These are phyloP conservation scores for Leccinum variicolor DNA, from an alignment of 768 basidiomycete species.

Conservation along the genomic window DNA sequence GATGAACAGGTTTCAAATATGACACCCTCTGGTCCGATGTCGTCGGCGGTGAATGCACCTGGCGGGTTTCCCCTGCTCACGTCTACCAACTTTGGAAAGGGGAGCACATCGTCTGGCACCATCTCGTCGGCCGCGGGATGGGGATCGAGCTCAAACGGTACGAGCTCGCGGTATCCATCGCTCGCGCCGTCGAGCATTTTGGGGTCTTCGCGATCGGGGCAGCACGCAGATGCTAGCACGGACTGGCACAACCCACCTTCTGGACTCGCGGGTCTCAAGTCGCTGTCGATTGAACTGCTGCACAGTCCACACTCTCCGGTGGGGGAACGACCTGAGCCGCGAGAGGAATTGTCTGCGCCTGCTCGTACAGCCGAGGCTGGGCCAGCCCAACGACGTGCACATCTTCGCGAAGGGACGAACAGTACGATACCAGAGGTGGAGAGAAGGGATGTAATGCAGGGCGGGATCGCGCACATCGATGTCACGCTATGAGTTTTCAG, in stretches of 20 bases:
- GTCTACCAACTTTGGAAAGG: constrained; percentile 27
- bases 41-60: constrained; percentile 4
- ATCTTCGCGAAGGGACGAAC: constrained; percentile 16
- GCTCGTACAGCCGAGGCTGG: background rate
- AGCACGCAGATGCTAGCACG: constrained; percentile 9
- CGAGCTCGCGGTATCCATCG: constrained; percentile 28
- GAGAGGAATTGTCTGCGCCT: background rate
- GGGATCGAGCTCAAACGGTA: constrained; percentile 15
- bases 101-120: constrained; percentile 14
- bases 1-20: constrained; percentile 10
- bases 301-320: constrained; percentile 24
- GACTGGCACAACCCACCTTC: constrained; percentile 26
- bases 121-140: constrained; percentile 11
- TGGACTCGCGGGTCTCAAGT: constrained; percentile 20
- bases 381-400: constrained; percentile 14
- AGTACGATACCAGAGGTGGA: constrained; percentile 23
- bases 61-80: constrained; percentile 20
- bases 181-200: constrained; percentile 19
- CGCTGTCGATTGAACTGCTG: constrained; percentile 11
- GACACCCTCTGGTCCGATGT: constrained; percentile 4
- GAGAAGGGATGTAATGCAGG: constrained; percentile 14
- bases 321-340: constrained; percentile 4
- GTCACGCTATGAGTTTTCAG: constrained; percentile 15
- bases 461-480: constrained; percentile 27
- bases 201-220: constrained; percentile 4